Percentiles rank a stretch among this genome's conserved stretches.
Evolutionary conservation across 768 basidiomycete genomes (phyloP).

Genomic region (Collybia nuda): DNA sequence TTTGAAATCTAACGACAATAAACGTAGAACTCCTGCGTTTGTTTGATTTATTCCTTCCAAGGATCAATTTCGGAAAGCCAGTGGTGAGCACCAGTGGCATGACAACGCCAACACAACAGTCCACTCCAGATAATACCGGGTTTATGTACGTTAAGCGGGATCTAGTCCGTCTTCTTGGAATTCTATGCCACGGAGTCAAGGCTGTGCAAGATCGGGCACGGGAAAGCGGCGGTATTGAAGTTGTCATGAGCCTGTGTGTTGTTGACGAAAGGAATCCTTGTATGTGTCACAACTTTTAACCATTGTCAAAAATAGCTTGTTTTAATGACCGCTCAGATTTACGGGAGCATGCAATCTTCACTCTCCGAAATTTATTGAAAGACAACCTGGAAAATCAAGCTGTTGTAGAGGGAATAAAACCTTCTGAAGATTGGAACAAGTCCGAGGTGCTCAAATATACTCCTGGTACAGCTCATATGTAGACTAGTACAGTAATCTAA

Average conservation of each 20-base stretch:
- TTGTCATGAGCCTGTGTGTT: slow-evolving; percentile 87
- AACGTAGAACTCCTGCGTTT: slow-evolving; percentile 64
- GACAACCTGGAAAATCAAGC: slow-evolving; percentile 79
- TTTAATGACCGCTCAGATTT: slow-evolving; percentile 52
- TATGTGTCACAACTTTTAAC: slow-evolving; percentile 41
- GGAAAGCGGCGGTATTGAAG: slow-evolving; percentile 68
- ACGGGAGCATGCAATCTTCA: slow-evolving; percentile 89
- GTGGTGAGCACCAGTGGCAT: slow-evolving; percentile 29
- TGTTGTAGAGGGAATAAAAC: slow-evolving; percentile 72
- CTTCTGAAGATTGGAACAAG: slow-evolving; percentile 57
- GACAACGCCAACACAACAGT: slow-evolving; percentile 23
- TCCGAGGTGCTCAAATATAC: slow-evolving; percentile 49
- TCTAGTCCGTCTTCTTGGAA: slow-evolving; percentile 84
- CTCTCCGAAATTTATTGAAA: slow-evolving; percentile 76
- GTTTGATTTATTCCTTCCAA: slow-evolving; percentile 82
- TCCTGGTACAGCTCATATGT: slow-evolving; percentile 30
- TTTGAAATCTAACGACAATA: slow-evolving; percentile 3
- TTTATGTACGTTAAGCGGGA: slow-evolving; percentile 88
- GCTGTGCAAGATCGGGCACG: slow-evolving; percentile 76
- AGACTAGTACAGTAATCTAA: slow-evolving; percentile 7
- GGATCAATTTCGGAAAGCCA: slow-evolving; percentile 77
- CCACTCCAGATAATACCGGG: slow-evolving; percentile 44
- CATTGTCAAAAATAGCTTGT: too few species aligned
- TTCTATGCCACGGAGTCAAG: slow-evolving; percentile 64
- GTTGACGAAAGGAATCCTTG: slow-evolving; percentile 92